phyloP scores from a whole-genome alignment of 2,329 filamentous ascomycete species.

The Aspergillus texensis region DNA sequence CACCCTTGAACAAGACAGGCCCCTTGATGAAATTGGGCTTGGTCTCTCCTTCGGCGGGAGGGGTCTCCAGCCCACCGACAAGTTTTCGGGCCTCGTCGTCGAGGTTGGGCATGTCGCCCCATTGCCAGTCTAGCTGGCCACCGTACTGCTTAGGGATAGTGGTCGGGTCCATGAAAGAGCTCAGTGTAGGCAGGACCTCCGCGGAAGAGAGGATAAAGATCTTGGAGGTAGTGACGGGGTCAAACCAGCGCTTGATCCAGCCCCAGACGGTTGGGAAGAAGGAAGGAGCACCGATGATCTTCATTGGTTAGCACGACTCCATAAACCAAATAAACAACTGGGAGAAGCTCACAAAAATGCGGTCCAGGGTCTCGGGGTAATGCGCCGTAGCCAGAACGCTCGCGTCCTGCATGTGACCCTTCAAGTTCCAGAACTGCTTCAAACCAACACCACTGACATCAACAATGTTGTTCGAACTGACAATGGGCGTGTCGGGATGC shows the following conservation, averaged over 20 bases:
- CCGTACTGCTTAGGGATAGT: conserved; percentile 91
- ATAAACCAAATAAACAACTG: not conserved
- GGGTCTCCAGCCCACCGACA: conserved; percentile 33
- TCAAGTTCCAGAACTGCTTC: conserved; percentile 95
- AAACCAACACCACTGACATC: conserved; percentile 86
- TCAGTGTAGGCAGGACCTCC: conserved; percentile 76
- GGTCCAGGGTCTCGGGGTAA: conserved; percentile 90
- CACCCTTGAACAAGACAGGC: conserved; percentile 38
- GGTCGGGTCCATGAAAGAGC: conserved; percentile 75
- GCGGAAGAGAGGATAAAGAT: conserved; percentile 81
- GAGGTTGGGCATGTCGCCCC: conserved; percentile 73
- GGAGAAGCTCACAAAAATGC: conserved; percentile 63
- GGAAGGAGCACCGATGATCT: conserved; percentile 83
- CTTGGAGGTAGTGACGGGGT: conserved; percentile 90
- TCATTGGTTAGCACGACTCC: not conserved
- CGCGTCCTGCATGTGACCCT: conserved; percentile 90
- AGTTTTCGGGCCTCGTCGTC: conserved; percentile 55
- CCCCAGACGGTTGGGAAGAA: conserved; percentile 92
- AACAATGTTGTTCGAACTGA: conserved; percentile 91
- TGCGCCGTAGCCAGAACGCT: conserved; percentile 86
- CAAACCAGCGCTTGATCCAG: conserved; percentile 95
- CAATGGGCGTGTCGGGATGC: conserved; percentile 79
- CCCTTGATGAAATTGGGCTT: conserved; percentile 38
- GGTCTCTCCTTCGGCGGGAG: conserved; percentile 26
- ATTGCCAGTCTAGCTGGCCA: conserved; percentile 80